Conservation (phyloP, 192 early-diverging fungal species). For the Funneliformis geosporum region DNA sequence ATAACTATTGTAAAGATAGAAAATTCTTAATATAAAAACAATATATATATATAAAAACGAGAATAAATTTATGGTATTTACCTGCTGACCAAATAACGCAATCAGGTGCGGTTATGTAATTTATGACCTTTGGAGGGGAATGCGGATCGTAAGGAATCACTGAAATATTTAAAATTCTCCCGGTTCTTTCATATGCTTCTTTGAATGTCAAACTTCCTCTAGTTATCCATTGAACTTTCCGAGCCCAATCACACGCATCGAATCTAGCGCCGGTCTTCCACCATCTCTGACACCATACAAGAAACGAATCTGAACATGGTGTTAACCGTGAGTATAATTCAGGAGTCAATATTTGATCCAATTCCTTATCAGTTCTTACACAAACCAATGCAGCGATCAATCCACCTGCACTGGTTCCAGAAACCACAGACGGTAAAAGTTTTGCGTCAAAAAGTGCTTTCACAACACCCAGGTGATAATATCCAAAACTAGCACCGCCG, state of each 20-base stretch:
- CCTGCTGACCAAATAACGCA: constrained; percentile 84
- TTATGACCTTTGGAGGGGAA: constrained; percentile 79
- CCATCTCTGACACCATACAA: constrained; percentile 43
- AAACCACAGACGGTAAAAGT: constrained; percentile 73
- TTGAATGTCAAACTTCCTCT: constrained; percentile 83
- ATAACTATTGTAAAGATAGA: constrained; percentile 47
- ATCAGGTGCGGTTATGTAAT: constrained; percentile 85
- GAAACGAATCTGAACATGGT: constrained; percentile 50
- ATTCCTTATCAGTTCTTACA: constrained; percentile 66
- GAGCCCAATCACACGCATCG: constrained; percentile 65
- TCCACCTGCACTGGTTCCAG: constrained; percentile 72
- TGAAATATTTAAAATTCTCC: constrained; percentile 83
- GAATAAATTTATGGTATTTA: constrained; percentile 29
- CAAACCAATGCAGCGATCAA: constrained; percentile 68
- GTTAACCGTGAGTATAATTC: constrained; percentile 54
- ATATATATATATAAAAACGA: background rate
- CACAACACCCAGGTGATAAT: constrained; percentile 72
- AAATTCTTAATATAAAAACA: background rate
- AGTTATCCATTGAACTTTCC: constrained; percentile 66
- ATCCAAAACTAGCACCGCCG: constrained; percentile 74
- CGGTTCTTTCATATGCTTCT: constrained; percentile 89
- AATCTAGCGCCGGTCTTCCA: constrained; percentile 52
- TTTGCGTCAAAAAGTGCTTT: constrained; percentile 69
- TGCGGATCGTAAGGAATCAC: constrained; percentile 74
- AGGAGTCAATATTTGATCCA: constrained; percentile 57